Conservation (phyloP, 768 basidiomycete genomes). For the Leccinum pellstonianum region DNA sequence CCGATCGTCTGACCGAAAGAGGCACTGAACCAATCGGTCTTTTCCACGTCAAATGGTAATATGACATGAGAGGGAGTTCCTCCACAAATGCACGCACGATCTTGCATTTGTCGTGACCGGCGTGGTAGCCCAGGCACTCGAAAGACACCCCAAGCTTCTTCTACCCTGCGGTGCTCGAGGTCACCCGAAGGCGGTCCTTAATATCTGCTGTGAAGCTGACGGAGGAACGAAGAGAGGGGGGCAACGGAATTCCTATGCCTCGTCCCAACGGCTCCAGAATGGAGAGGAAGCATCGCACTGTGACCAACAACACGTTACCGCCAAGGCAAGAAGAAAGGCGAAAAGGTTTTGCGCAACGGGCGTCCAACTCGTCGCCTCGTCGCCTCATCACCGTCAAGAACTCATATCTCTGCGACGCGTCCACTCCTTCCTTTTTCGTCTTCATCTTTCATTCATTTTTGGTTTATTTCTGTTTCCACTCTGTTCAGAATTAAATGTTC, state of each 20-base stretch:
- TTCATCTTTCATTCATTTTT: background rate
- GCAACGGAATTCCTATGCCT: background rate
- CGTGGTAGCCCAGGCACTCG: background rate
- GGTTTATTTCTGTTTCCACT: constrained; percentile 6
- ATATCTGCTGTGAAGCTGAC: background rate
- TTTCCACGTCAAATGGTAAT: background rate
- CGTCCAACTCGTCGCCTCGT: background rate
- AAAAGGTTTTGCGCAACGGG: constrained; percentile 1
- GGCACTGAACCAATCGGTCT: background rate
- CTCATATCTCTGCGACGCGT: constrained; percentile 3
- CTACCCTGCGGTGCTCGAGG: constrained; percentile 2
- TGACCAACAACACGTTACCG: constrained; percentile 25
- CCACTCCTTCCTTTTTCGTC: background rate
- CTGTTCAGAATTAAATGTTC: no score
- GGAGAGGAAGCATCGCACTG: constrained; percentile 12
- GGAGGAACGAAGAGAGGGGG: background rate
- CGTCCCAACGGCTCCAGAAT: constrained; percentile 12
- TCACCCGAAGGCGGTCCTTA: constrained; percentile 4
- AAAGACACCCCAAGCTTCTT: constrained; percentile 8
- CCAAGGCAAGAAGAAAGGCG: background rate
- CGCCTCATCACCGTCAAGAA: constrained; percentile 1
- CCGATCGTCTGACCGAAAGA: constrained; percentile 4
- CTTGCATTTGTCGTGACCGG: background rate
- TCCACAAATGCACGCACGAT: background rate
- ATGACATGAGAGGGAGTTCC: constrained; percentile 6